Conservation (phyloP, 768 basidiomycete genomes). For the Pleurotus sapidus region DNA sequence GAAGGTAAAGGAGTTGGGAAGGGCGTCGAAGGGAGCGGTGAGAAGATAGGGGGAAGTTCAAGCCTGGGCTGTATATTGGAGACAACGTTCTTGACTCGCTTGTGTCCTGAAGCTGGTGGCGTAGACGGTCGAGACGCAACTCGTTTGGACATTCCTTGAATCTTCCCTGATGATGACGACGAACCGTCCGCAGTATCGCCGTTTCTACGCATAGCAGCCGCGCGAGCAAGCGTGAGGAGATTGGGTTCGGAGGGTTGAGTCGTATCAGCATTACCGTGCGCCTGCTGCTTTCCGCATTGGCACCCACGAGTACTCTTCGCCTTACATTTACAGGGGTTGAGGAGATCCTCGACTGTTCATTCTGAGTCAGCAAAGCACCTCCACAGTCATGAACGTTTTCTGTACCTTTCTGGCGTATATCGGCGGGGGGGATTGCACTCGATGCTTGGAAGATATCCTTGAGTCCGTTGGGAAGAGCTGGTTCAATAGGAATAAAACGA, state of each 20-base stretch:
- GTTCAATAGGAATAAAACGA: slow-evolving; percentile 68
- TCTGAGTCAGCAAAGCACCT: too few relatives aligned
- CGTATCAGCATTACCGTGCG: slow-evolving; percentile 4
- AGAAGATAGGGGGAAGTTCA: slow-evolving; percentile 49
- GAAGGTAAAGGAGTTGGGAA: slow-evolving; percentile 30
- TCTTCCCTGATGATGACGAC: slow-evolving; percentile 5
- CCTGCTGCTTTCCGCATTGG: slow-evolving; percentile 42
- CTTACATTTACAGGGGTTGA: slow-evolving; percentile 66
- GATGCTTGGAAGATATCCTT: slow-evolving; percentile 45
- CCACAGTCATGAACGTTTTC: too few relatives aligned
- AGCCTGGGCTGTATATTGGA: slow-evolving; percentile 24
- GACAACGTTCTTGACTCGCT: slow-evolving; percentile 10
- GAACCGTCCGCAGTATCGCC: slow-evolving; percentile 17
- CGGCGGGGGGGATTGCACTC: slow-evolving; percentile 27
- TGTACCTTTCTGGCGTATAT: slow-evolving; percentile 51
- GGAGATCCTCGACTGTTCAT: slow-evolving; percentile 49
- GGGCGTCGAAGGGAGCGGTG: slow-evolving; percentile 19
- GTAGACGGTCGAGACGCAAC: slow-evolving; percentile 14
- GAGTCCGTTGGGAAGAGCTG: slow-evolving; percentile 73
- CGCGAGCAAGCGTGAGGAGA: slow-evolving; percentile 33
- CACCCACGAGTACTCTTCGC: slow-evolving; percentile 28
- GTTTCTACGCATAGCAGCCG: slow-evolving; percentile 28
- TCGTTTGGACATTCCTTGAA: background rate
- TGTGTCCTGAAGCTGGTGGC: slow-evolving; percentile 29
- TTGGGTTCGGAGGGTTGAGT: slow-evolving; percentile 11